Base-by-base conservation (phyloP, 192 early-diverging fungal species). In the Coemansia reversa region DNA sequence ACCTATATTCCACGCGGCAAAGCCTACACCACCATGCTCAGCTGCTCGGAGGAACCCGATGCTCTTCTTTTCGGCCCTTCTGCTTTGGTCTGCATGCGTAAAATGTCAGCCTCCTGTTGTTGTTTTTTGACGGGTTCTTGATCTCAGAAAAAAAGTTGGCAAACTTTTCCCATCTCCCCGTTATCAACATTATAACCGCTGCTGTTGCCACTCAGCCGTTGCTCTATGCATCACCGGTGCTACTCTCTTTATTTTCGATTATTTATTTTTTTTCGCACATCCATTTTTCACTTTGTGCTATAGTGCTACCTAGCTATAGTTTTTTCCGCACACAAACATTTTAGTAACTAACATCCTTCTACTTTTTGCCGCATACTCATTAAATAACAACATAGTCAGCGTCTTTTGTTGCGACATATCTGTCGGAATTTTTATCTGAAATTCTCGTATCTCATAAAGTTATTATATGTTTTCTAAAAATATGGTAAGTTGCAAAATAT, bases 61-160 rank as follows among this genome's bases (percentile, higher is more conserved):
- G 55, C 29, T 33, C 33, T 29, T 16, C 35, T 33, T 42, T 42
- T 42, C n/a, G 42, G 59, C 59, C 45, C 49, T 61, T 51, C 51
- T 61, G 48, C 48, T 61, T 47, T 29, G 14, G 39, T 45, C 39
- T 45, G 25, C 30, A 58, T 35, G 56, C 33, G 56, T 42, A 58
- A 35, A 58, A 11, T 23, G 57, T 32, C 57, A 58, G 52, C 50
- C 33, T 39, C 51, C 42, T 52, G 18, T 54, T 53, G 42, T 27
- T 27, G 27, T 27, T 22, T 53, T 63, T 51, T 54, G 51, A 51
- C 51, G 33, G 51, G 35, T 63, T 51, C 61, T 61, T 62, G 67
- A 69, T 69, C 55, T 47, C 67, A 52, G 19, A 19, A 20, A 62
- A 69, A 69, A 69, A 49, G 29, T 35, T 25, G 29, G 30, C 61